Evolutionary conservation across 495 filamentous ascomycete genomes (phyloP).

Genomic region (Neurospora hispaniola): DNA sequence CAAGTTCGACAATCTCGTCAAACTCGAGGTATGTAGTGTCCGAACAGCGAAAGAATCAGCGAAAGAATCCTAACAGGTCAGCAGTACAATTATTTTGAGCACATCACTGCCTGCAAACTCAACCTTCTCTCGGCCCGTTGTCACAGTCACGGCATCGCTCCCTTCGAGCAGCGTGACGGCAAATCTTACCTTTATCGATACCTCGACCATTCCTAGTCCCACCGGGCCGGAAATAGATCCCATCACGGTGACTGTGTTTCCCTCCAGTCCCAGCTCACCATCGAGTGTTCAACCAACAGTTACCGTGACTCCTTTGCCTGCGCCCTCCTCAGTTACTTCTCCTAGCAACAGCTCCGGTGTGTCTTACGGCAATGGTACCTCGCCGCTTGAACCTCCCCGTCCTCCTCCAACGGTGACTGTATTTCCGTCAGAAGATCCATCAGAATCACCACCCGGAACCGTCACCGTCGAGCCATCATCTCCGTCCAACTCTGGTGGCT

Average conservation of each 20-base stretch:
- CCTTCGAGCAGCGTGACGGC: conserved; percentile 3
- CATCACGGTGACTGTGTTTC: conserved; percentile 11
- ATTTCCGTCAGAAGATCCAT: not conserved
- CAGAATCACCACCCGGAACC: not conserved
- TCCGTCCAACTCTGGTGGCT: not conserved
- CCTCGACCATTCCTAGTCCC: not conserved
- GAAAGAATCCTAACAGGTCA: not conserved
- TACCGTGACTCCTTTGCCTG: not conserved
- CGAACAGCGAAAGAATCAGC: too few species aligned
- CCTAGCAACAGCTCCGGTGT: not conserved
- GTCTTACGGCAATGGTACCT: not conserved
- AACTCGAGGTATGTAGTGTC: conserved; percentile 13
- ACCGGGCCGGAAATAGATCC: conserved; percentile 1
- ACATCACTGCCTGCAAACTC: conserved; percentile 4
- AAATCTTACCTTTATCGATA: not conserved
- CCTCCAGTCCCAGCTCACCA: not conserved
- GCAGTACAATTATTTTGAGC: conserved; percentile 2
- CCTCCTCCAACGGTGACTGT: not conserved
- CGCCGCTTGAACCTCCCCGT: not conserved
- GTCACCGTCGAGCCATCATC: conserved; percentile 1
- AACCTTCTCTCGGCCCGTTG: not conserved
- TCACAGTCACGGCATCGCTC: conserved; percentile 7
- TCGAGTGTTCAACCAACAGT: not conserved
- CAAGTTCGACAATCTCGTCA: conserved; percentile 6
- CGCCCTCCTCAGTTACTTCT: not conserved